phyloP scores from a whole-genome alignment of 1,139 yeast species.

The Pichia sp. region DNA sequence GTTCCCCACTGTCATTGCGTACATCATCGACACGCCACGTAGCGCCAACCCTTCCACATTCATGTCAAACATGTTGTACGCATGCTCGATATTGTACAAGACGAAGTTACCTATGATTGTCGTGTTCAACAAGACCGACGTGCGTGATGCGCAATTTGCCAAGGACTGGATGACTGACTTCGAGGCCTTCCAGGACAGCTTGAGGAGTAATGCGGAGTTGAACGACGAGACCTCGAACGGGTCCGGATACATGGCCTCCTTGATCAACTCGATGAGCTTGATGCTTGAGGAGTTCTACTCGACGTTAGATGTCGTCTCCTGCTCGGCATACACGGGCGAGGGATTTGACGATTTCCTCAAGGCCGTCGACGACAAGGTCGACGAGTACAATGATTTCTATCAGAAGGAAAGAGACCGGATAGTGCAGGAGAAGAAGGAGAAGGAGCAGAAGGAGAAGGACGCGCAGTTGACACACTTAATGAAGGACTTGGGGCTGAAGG shows the following conservation, averaged over 20 bases:
- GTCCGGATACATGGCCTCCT: conserved; percentile 90
- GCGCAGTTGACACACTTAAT: conserved; percentile 67
- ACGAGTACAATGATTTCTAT: conserved; percentile 80
- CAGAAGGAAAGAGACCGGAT: conserved; percentile 83
- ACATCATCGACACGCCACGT: conserved; percentile 94
- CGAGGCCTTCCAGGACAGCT: conserved; percentile 81
- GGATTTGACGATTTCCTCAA: conserved; percentile 88
- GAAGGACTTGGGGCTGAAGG: conserved; percentile 73
- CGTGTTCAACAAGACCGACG: conserved; percentile 94
- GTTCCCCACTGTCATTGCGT: conserved; percentile 93
- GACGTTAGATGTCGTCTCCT: conserved; percentile 86
- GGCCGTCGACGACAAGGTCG: conserved; percentile 81
- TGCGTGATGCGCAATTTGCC: conserved; percentile 77
- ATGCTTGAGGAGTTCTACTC: conserved; percentile 96
- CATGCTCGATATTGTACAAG: conserved; percentile 93
- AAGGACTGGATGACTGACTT: conserved; percentile 98
- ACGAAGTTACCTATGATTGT: conserved; percentile 96
- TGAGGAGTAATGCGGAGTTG: conserved; percentile 56
- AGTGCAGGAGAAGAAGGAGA: conserved; percentile 68
- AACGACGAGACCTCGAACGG: conserved; percentile 65
- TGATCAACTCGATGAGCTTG: conserved; percentile 90
- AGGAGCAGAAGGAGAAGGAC: conserved; percentile 69
- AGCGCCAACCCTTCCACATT: conserved; percentile 92
- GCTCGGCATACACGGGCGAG: conserved; percentile 85
- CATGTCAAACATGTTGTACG: conserved; percentile 97